phyloP scores from a whole-genome alignment of 2,329 filamentous ascomycete species.

The Epichloe gansuensis region DNA sequence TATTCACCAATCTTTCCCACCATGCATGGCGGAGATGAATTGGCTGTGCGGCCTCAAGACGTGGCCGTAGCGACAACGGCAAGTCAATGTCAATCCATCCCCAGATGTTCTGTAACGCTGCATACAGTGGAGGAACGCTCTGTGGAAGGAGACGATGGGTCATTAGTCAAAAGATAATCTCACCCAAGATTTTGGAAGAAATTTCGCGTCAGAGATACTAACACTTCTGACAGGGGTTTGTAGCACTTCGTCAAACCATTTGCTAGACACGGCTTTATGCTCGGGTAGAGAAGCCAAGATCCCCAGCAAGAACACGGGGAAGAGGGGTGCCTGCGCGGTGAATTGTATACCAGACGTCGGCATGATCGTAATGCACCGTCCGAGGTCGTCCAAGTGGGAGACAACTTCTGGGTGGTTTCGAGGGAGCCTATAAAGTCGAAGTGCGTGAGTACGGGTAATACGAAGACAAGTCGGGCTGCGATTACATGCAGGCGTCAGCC shows the following conservation, averaged over 20 bases:
- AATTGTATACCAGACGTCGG: slow-evolving; percentile 27
- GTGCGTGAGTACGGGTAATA: background rate
- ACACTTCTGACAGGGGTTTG: slow-evolving; percentile 26
- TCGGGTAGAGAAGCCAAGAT: slow-evolving; percentile 18
- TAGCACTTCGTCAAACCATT: slow-evolving; percentile 26
- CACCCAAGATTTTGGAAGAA: background rate
- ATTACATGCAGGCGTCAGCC: background rate
- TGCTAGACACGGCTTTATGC: slow-evolving; percentile 17
- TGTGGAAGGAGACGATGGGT: slow-evolving; percentile 6
- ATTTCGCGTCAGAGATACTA: slow-evolving; percentile 11
- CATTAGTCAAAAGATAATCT: background rate
- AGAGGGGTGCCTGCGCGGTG: slow-evolving; percentile 28
- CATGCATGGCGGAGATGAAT: slow-evolving; percentile 21
- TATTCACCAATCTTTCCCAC: slow-evolving; percentile 27
- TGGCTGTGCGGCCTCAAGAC: slow-evolving; percentile 9
- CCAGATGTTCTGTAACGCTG: slow-evolving; percentile 21
- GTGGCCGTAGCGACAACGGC: slow-evolving; percentile 7
- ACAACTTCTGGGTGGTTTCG: slow-evolving; percentile 24
- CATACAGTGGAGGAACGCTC: slow-evolving; percentile 28
- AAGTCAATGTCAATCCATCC: slow-evolving; percentile 21
- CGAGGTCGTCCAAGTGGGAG: slow-evolving; percentile 19
- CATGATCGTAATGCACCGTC: slow-evolving; percentile 25
- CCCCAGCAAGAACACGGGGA: slow-evolving; percentile 29
- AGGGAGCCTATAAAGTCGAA: slow-evolving; percentile 18
- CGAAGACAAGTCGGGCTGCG: background rate